Conservation (phyloP, 768 basidiomycete species). For the Mycena latifolia region DNA sequence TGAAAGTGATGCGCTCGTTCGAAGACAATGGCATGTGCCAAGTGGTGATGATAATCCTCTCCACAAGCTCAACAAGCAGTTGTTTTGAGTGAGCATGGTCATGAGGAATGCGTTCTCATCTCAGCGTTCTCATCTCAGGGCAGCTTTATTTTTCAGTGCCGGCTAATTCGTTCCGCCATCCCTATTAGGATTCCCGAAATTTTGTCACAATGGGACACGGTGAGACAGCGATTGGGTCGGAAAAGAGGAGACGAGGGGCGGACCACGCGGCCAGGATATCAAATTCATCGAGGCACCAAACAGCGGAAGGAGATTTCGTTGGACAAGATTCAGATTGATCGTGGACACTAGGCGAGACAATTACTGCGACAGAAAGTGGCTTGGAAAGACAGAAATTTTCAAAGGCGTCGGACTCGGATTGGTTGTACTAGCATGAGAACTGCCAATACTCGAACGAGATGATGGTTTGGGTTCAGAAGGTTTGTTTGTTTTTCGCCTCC, state of each 20-base stretch:
- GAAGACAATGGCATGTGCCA: constrained; percentile 37
- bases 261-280: background rate
- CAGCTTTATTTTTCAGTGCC: constrained; percentile 3
- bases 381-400: no score
- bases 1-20: constrained; percentile 35
- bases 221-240: constrained; percentile 35
- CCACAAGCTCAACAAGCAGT: constrained; percentile 38
- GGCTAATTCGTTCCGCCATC: constrained; percentile 9
- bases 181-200: background rate
- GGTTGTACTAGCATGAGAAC: no score
- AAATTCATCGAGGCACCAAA: background rate
- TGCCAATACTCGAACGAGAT: no score
- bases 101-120: background rate
- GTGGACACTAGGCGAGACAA: no score
- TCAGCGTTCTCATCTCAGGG: background rate
- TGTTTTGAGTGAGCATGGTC: constrained; percentile 5
- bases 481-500: no score
- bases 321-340: background rate
- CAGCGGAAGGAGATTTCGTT: constrained; percentile 8
- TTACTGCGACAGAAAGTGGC: no score
- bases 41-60: constrained; percentile 26
- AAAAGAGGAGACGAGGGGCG: constrained; percentile 22
- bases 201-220: background rate
- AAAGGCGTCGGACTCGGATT: no score
- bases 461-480: no score